Evolutionary conservation across 2,329 filamentous ascomycete species (phyloP).

Genomic region (Didymella exigua): DNA sequence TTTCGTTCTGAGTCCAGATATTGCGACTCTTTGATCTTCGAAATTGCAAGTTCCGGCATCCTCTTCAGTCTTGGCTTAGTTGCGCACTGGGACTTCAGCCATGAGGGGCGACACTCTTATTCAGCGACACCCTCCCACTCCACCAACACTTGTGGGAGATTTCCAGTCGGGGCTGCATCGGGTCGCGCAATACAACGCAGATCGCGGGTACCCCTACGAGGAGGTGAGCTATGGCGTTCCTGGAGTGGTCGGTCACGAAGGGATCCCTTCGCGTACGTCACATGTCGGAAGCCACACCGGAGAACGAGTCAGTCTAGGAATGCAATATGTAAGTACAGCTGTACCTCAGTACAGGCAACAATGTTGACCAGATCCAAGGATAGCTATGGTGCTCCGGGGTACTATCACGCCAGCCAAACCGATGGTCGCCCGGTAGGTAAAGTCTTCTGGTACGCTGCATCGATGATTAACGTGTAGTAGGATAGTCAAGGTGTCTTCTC

Average conservation of each 20-base stretch:
- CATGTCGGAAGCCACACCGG: conserved; percentile 31
- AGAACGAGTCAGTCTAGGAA: conserved; percentile 33
- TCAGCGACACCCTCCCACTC: conserved; percentile 47
- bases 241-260: conserved; percentile 33
- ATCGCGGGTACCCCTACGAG: conserved; percentile 46
- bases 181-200: conserved; percentile 52
- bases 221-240: conserved; percentile 41
- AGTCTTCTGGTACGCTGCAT: neutral
- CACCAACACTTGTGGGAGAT: conserved; percentile 39
- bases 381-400: conserved; percentile 37
- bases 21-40: conserved; percentile 1
- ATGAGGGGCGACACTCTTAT: conserved; percentile 45
- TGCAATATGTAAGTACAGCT: conserved; percentile 41
- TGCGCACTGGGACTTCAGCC: conserved; percentile 18
- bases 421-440: conserved; percentile 34
- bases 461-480: conserved; percentile 30
- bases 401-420: conserved; percentile 36
- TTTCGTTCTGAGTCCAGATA: too few relatives aligned
- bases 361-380: conserved; percentile 39
- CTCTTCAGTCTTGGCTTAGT: conserved; percentile 5
- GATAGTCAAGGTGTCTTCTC: conserved; percentile 37
- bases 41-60: conserved; percentile 13
- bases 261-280: conserved; percentile 35
- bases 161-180: conserved; percentile 49
- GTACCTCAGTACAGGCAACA: neutral